phyloP scores from a whole-genome alignment of 2,329 filamentous ascomycete genomes.

The Dothistroma pini region DNA sequence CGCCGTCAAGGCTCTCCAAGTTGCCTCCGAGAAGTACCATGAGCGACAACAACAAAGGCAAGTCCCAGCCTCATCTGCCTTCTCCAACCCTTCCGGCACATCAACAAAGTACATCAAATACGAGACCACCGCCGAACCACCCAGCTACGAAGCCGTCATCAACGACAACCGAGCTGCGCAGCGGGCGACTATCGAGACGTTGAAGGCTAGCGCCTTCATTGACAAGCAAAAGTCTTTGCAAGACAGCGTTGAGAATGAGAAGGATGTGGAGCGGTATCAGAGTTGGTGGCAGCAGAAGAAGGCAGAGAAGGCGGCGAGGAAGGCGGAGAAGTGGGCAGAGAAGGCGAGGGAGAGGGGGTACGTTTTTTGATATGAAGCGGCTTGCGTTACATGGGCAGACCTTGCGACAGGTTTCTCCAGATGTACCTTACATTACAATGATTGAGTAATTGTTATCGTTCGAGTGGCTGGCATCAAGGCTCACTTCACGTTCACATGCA shows the following conservation, averaged over 20 bases:
- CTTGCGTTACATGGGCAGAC: too few species aligned
- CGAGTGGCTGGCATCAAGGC: too few species aligned
- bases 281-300: conserved; percentile 3
- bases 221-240: not conserved
- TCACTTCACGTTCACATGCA: too few species aligned
- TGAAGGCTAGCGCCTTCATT: not conserved
- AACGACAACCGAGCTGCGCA: not conserved
- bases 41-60: not conserved
- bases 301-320: conserved; percentile 8
- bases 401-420: too few species aligned
- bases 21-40: not conserved
- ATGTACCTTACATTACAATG: too few species aligned
- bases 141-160: not conserved
- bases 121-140: not conserved
- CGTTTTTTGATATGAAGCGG: not conserved
- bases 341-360: not conserved
- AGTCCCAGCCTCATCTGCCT: not conserved
- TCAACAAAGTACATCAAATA: not conserved
- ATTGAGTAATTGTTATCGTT: too few species aligned
- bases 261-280: not conserved
- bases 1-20: not conserved
- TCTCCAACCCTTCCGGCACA: not conserved
- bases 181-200: not conserved
- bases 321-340: conserved; percentile 10
- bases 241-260: not conserved